Percentiles rank a stretch among this genome's conserved stretches.
Conservation (phyloP, 1,284 basidiomycete genomes). For the Microbotryum scabiosae region DNA sequence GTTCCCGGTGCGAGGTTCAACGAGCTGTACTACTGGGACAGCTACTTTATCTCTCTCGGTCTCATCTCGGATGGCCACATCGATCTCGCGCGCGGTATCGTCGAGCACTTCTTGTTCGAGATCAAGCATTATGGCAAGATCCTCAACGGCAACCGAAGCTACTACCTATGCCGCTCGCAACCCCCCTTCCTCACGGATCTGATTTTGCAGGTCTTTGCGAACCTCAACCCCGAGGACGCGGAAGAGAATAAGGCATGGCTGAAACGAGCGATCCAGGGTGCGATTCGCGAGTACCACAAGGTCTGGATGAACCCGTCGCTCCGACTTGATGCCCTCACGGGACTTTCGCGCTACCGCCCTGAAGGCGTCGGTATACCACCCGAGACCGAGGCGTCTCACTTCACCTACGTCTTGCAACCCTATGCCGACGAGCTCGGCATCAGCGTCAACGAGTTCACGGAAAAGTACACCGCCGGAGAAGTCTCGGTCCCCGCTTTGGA, state of each 20-base stretch:
- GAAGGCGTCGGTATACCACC: constrained; percentile 86
- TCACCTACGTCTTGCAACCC: constrained; percentile 92
- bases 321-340: constrained; percentile 83
- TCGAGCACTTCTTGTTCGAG: constrained; percentile 98
- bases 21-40: constrained; percentile 84
- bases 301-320: constrained; percentile 85
- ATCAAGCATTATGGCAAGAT: constrained; percentile 52
- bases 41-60: constrained; percentile 88
- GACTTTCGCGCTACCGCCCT: constrained; percentile 86
- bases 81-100: constrained; percentile 89
- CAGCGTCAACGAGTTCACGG: constrained; percentile 94
- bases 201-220: constrained; percentile 94
- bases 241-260: constrained; percentile 82
- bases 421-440: constrained; percentile 86
- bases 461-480: constrained; percentile 80
- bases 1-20: constrained; percentile 97
- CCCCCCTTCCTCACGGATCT: constrained; percentile 98
- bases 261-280: constrained; percentile 86
- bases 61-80: constrained; percentile 89
- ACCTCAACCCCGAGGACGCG: constrained; percentile 75
- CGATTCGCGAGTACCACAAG: constrained; percentile 97
- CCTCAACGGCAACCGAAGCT: constrained; percentile 44
- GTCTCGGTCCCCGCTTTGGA: constrained; percentile 83
- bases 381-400: constrained; percentile 96
- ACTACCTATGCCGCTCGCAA: constrained; percentile 92